Evolutionary conservation across 331 rosid genomes (phyloP), one percentile per base, ranked within the genome.

Genomic region (Cydonia oblonga): DNA sequence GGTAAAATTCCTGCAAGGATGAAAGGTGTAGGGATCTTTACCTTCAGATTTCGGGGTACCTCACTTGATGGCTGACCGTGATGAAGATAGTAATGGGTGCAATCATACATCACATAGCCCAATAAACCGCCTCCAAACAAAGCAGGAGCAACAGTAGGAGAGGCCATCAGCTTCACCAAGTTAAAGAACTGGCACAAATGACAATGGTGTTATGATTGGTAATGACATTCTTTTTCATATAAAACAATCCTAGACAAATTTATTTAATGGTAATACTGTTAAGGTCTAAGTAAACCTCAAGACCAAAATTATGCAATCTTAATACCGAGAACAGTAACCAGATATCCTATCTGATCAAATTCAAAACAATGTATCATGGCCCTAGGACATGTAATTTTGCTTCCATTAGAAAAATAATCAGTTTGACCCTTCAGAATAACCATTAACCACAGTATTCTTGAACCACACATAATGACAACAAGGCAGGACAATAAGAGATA

Each of bases 31-130:
- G 46, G 3, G 76, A 8, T 76, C 71, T 71, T 80, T 51, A 91
- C 99, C 97, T 95, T 95, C 62, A 95, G 90, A 76, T 81, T 69
- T 72, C 80, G 83, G 54, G 90, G 73, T 23, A 79, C 64, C 40
- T 80, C 84, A 40, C 70, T 83, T 63, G 84, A 76, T 49, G 97
- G 97, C 79, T 91, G 96, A 73, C 96, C 92, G 67, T 95, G 97
- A 86, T 95, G 99, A 71, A 95, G 79, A 81, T 91, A 95, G 82
- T 87, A 91, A 83, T 95, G 99, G 64, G 97, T 91, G 74, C 88
- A 84, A 77, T 95, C 99, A 79, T 95, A 95, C 44, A 91, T 84
- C 76, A 95, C 99, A 78, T 95, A 91, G 76, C 96, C 96, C 87
- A 95, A 79, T 62, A 95, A 82, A 67, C 96, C 93, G 4, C 99